Evolutionary conservation across 345 rosid genomes (phyloP), one percentile per base, ranked within the genome.

Genomic region (Eucalyptus fibrosa): DNA sequence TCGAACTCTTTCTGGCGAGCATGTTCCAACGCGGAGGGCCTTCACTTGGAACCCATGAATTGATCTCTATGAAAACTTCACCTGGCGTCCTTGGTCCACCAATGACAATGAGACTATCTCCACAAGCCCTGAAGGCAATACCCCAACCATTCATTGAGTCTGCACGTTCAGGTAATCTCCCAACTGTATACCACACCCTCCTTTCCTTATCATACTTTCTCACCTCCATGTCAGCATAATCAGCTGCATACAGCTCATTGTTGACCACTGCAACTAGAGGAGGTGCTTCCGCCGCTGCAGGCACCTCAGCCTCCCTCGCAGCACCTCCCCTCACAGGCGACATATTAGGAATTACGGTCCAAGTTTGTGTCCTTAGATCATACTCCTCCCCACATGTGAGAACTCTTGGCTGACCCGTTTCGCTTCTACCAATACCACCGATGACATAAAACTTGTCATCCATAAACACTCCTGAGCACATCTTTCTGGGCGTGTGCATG

Each of bases 71-170:
- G 88, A 92, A 95, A 87, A 98, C 97, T 92, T 92, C 98, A 77
- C 97, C 98, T 4, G 93, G 89, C 51, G 93, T 81, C 93, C 92
- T 94, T 5, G 99, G 98, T 88, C 99, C 99, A 87, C 99, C 97
- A n/a, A 97, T 95, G 62, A 97, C 99, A 24, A 97, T 94, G 56
- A 97, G 94, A 90, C 94, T 88, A 88, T 96, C 97, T 82, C 99
- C 99, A 65, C 98, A 96, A 10, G 99, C 98, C 94, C 98, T 93
- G 87, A 97, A 97, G 18, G 99, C 99, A 59, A 97, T 94, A 32
- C 99, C 99, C 99, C 99, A 97, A 40, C 99, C 99, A 72, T 97
- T 95, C 94, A 96, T 95, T 23, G 99, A 96, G 90, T 91, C 95
- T 37, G 96, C 97, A 65, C 97, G 94, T 87, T 95, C 98, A 69